A percentile compares a stretch with the other conserved stretches of the same genome.
phyloP scores from a whole-genome alignment of 2,329 filamentous ascomycete genomes.

The Dactylellina drechsleri region DNA sequence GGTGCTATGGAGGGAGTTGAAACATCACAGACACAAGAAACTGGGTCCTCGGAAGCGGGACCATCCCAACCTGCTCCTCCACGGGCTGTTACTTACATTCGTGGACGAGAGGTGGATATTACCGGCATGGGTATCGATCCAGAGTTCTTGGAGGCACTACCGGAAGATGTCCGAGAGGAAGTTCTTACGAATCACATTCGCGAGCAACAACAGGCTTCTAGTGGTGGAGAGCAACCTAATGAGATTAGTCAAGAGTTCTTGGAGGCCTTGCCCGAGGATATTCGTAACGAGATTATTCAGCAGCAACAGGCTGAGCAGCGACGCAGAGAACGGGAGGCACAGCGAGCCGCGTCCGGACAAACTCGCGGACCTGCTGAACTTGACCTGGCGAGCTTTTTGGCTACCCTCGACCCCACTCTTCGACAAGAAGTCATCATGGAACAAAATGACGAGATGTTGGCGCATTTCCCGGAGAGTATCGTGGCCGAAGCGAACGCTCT shows the following conservation, averaged over 20 bases:
- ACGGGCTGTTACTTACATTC: conserved; percentile 82
- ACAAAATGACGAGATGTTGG: conserved; percentile 86
- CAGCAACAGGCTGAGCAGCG: conserved; percentile 90
- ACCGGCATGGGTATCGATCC: conserved; percentile 93
- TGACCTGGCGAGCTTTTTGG: conserved; percentile 90
- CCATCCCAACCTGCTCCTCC: conserved; percentile 65
- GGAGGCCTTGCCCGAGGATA: conserved; percentile 87
- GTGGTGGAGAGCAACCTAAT: conserved; percentile 76
- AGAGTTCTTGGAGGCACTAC: conserved; percentile 95
- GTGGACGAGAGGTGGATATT: conserved; percentile 89
- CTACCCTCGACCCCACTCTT: conserved; percentile 82
- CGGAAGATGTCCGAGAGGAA: conserved; percentile 94
- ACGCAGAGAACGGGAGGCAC: conserved; percentile 83
- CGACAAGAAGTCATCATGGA: conserved; percentile 89
- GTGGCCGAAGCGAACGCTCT: conserved; percentile 85
- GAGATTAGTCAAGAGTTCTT: conserved; percentile 94
- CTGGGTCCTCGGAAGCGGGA: conserved; percentile 61
- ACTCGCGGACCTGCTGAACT: conserved; percentile 78
- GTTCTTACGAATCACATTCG: conserved; percentile 92
- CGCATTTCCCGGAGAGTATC: conserved; percentile 83
- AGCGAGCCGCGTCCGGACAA: conserved; percentile 66
- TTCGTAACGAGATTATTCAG: conserved; percentile 88
- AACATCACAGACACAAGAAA: conserved; percentile 62
- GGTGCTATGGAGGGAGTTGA: conserved; percentile 82
- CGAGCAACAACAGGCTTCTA: conserved; percentile 79